Base-by-base conservation (phyloP, 1,139 yeast species). In the Yarrowia galli region DNA sequence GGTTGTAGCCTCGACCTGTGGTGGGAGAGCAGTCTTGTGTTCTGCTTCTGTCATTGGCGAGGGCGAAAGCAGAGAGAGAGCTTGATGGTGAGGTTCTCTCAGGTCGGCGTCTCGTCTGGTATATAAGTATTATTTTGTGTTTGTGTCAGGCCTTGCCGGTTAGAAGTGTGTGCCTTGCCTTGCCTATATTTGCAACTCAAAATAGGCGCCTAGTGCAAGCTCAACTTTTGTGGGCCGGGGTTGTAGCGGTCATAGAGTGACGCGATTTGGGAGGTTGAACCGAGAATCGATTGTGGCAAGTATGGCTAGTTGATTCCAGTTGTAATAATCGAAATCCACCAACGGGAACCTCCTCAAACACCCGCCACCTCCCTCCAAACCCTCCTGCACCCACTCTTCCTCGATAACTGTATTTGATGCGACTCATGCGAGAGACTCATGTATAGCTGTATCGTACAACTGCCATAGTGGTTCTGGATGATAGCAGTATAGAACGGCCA, bases 391-490 rank as follows among this genome's bases (percentile, higher is more conserved):
- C 7, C 56, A 3, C n/a, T 13, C 40, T 22, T 51, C 40, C 56
- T 49, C 58, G 58, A 51, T 51, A 51, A 51, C 58, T 51, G 58
- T 51, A 51, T 51, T 51, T 51, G 25, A 36, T 22, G 40, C 28
- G 58, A 35, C 38, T 51, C 40, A 32, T 28, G 25, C 23, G 54
- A 49, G 32, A 18, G 43, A n/a, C 10, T 7, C 43, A n/a, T 40
- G 43, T n/a, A 10, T n/a, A 8, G 20, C n/a, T n/a, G 43, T 40
- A 7, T 6, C n/a, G n/a, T 7, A 28, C 10, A 28, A 28, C 32
- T 10, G 9, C 32, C 32, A 2, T 6, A 8, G 9, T 1, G 32
- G 32, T 8, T 28, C 32, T 28, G 10, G 32, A 28, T 28, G 32
- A 28, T 28, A 28, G 9, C 10, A 10, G 32, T 28, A 28, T 28